Evolutionary conservation across 805 yeast species (phyloP), one percentile per base, ranked within the genome.

Genomic region (Saccharomycopsis amapae): DNA sequence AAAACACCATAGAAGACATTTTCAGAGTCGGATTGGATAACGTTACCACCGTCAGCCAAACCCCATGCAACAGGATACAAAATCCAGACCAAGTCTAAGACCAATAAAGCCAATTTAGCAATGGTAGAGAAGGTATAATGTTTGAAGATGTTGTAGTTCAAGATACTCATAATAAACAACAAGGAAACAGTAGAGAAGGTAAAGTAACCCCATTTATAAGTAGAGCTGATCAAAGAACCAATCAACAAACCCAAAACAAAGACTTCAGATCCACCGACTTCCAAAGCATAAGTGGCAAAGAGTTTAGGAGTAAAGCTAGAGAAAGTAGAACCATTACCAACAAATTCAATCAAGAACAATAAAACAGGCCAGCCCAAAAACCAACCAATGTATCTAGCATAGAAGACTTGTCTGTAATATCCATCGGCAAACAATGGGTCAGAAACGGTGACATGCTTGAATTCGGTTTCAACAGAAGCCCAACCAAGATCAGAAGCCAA

Each of bases 171-270:
- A 17, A 67, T 67, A 45, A 66, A 64, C 48, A 75, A 51, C 61
- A 68, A 63, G 31, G 71, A 68, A 48, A 61, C 61, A 34, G 66
- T 66, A 25, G 74, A 78, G 59, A 79, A 75, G 5, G 75, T 69
- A 62, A 74, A 79, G 66, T 75, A 79, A 58, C 85, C 86, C 84
- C 84, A 79, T 60, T 76, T 79, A 62, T 79, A 79, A 37, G 75
- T 62, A 6, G 81, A 69, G 28, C 58, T 52, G 49, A 79, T 73
- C 52, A 79, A 63, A 18, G 73, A 50, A 55, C 83, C 85, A 56
- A 79, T 70, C 59, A 79, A 68, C 35, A 75, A 64, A 36, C 76
- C 71, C 43, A 79, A 65, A 33, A 78, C 76, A 56, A 67, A 72
- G 18, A 73, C 67, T 57, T 67, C 75, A 38, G 65, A 60, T n/a